phyloP scores from a whole-genome alignment of 257 asterid genomes.

The Knoxia roxburghii region DNA sequence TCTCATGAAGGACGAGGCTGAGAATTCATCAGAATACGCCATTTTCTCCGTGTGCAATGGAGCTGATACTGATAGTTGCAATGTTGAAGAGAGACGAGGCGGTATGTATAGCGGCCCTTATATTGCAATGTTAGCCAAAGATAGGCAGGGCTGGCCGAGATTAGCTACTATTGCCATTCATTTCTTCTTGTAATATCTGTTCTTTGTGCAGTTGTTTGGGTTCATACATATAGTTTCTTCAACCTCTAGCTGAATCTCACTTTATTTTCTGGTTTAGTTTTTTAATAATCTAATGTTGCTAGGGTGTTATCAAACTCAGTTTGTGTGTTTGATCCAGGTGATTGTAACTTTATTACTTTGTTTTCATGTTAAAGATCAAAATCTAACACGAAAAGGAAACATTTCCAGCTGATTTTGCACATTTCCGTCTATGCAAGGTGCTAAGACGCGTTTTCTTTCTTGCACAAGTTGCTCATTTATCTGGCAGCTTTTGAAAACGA shows the following conservation, averaged over 20 bases:
- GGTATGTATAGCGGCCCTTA: slow-evolving; percentile 8
- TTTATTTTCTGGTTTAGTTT: too few relatives aligned
- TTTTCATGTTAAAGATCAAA: too few relatives aligned
- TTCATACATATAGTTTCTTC: too few relatives aligned
- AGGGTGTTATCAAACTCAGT: too few relatives aligned
- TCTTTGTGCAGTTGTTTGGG: background rate
- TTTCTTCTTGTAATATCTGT: slow-evolving; percentile 6
- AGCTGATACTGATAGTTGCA: too few relatives aligned
- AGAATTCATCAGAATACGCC: background rate
- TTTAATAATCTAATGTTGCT: too few relatives aligned
- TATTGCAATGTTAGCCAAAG: background rate
- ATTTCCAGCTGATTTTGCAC: too few relatives aligned
- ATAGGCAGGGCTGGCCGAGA: slow-evolving; percentile 11
- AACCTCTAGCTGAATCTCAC: too few relatives aligned
- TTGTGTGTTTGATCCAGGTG: too few relatives aligned
- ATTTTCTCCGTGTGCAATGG: background rate
- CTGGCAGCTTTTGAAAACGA: background rate
- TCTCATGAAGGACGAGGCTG: slow-evolving; percentile 34
- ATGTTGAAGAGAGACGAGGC: background rate
- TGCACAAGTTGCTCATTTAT: background rate
- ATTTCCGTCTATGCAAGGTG: background rate
- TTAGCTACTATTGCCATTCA: background rate
- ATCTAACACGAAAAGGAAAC: too few relatives aligned
- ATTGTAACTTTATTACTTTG: too few relatives aligned
- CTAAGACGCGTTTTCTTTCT: background rate